Conservation (phyloP, 148 eudicot species). For the Heliamphora exappendiculata region DNA sequence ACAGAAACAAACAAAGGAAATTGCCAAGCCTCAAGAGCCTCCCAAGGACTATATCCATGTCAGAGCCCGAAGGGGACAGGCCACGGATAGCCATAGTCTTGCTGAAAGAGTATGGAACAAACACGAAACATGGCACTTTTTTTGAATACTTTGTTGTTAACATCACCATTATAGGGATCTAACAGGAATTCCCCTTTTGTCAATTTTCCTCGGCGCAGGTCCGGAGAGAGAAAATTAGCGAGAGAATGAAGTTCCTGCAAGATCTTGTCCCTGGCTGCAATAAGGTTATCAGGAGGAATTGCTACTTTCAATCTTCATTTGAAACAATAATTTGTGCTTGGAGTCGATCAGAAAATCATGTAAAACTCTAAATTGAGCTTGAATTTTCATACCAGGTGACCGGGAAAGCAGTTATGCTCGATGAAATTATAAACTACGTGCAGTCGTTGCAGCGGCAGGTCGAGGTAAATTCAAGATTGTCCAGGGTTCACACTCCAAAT, state of each 20-base stretch:
- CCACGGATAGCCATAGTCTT: slow-evolving; percentile 56
- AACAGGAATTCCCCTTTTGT: neutral
- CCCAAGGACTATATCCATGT: slow-evolving; percentile 63
- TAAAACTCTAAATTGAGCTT: neutral
- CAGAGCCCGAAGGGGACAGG: slow-evolving; percentile 58
- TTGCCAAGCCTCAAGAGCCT: slow-evolving; percentile 36
- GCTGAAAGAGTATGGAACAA: slow-evolving; percentile 52
- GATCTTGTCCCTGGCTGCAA: slow-evolving; percentile 88
- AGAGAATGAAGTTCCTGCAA: slow-evolving; percentile 54
- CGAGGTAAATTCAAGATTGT: slow-evolving; percentile 47
- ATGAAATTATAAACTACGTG: slow-evolving; percentile 92
- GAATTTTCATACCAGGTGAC: slow-evolving; percentile 42
- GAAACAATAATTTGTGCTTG: neutral
- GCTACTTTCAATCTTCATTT: neutral
- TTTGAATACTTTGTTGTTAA: neutral
- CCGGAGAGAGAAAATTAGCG: slow-evolving; percentile 83
- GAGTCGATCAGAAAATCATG: neutral
- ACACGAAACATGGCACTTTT: slow-evolving; percentile 18
- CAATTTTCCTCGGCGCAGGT: slow-evolving; percentile 36
- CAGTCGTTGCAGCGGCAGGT: slow-evolving; percentile 90
- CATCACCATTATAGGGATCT: too few species aligned
- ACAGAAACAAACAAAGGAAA: slow-evolving; percentile 25
- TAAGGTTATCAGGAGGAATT: slow-evolving; percentile 39
- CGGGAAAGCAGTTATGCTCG: slow-evolving; percentile 89
- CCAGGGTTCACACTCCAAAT: neutral